Evolutionary conservation across 129 eudicot genomes (phyloP), one percentile per base, ranked within the genome.

Genomic region (Ambrosia trifida): DNA sequence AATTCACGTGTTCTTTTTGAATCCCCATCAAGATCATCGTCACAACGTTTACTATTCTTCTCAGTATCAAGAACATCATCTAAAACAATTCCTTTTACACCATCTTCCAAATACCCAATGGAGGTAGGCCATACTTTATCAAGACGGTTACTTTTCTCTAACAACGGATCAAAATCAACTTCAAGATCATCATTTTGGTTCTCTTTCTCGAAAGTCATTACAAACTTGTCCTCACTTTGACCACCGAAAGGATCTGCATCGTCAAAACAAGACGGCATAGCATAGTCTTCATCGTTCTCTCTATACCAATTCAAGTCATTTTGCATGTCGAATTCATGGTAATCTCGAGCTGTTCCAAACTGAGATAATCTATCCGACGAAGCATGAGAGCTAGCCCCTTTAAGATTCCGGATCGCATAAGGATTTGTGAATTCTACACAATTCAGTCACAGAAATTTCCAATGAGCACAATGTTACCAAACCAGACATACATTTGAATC

Each of bases 241-340:
- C 72, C 84, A 17, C 81, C 78, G 56, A 80, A 80, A 51, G 84
- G 79, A 58, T 87, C 92, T 18, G 79, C 73, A 60, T 14, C 73
- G 5, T 67, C 83, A 70, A 86, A 82, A 56, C 60, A 62, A 66
- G 95, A 83, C 40, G 87, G 87, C 92, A 87, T 81, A 30, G 77
- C 76, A 56, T 79, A 86, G 68, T 86, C 97, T 32, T 94, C 94
- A 11, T 94, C 97, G 54, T 83, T 90, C 69, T 94, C 94, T 69
- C 72, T 82, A 59, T 90, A 86, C 97, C 99, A 91, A 20, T 40
- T 78, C 28, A 84, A 50, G 82, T 90, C 97, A 70, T 88, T 84
- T 84, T 90, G 97, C 97, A 94, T 86, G 78, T 94, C 97, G 62
- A 94, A 90, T 54, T 94, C 99, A 45, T 82, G 96, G 74, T 89